Percentiles rank a stretch among this genome's conserved stretches.
These are phyloP conservation scores for Saccharomyces hybrid DNA, from an alignment of 1,139 yeast species.

Conservation along the genomic window DNA sequence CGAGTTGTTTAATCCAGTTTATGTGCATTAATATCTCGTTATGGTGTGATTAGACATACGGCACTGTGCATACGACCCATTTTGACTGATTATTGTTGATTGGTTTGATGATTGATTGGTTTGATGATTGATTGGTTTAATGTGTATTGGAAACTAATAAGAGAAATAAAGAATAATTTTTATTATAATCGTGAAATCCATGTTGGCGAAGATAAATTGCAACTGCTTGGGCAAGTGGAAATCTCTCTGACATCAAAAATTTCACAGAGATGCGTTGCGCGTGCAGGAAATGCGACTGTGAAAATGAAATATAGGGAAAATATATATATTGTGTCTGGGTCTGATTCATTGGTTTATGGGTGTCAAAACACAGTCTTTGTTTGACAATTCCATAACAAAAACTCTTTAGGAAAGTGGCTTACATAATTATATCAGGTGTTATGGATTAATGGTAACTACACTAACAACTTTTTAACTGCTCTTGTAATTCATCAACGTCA, in stretches of 20 bases:
- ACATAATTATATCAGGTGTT: not conserved
- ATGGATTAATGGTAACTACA: not conserved
- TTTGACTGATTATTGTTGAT: constrained; percentile 38
- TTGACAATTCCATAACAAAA: not conserved
- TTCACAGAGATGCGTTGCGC: not conserved
- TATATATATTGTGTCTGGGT: not conserved
- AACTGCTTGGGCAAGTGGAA: not conserved
- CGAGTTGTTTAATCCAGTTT: not conserved
- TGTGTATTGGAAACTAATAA: not conserved
- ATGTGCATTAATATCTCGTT: not conserved
- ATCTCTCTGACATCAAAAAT: not conserved
- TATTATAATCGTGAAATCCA: not conserved
- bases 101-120: constrained; percentile 8
- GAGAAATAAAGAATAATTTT: not conserved
- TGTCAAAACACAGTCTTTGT: not conserved
- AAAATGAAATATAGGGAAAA: no score
- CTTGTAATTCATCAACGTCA: constrained; percentile 26
- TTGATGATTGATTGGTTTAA: not conserved
- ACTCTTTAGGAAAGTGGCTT: not conserved
- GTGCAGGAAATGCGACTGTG: not conserved
- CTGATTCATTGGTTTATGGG: not conserved
- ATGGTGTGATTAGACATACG: constrained; percentile 42
- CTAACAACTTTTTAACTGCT: constrained; percentile 16
- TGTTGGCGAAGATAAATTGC: not conserved
- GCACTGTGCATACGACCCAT: constrained; percentile 81